Evolutionary conservation across 2,329 filamentous ascomycete species (phyloP), one percentile per base, ranked within the genome.

Genomic region (Teratosphaeria nubilosa): DNA sequence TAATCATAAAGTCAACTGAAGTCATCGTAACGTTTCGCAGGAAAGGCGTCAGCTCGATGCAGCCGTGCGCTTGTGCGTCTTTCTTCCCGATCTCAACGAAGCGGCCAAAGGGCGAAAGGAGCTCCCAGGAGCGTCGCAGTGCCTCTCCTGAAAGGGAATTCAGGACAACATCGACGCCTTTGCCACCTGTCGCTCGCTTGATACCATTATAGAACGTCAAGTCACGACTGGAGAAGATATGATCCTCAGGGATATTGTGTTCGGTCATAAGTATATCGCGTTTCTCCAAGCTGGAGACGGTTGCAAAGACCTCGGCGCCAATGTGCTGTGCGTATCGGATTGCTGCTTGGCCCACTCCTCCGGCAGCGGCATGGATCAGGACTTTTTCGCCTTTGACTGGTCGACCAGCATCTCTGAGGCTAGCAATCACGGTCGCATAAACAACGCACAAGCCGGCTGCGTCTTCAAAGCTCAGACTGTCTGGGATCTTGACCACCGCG

Each of bases 201-300:
- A 73, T 55, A 3, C 55, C 67, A 5, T 62, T 54, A 0, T 55
- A 64, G 53, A 73, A 73, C 6, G 60, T 59, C 0, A 59, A 53
- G 32, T 71, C 64, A 11, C 68, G 62, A 45, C 58, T 63, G 55
- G 61, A 58, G 59, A 72, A 69, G 55, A 73, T 71, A 53, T 66
- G 67, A 32, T 67, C 59, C 1, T 61, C 64, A 2, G 62, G 53
- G n/a, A 73, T 59, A 11, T 63, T 61, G 55, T 58, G 66, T 5
- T 61, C 14, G 1, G 58, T 24, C 57, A 61, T 62, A 0, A 70
- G n/a, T 3, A 65, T 45, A 1, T 56, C n/a, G 30, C 56, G 56
- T 59, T 70, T 69, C 14, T 59, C 62, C 1, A 48, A 41, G 2
- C 59, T 62, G 13, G 64, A 61, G 2, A 67, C 66, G 6, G 68